A percentile compares a stretch with the other conserved stretches of the same genome.
Evolutionary conservation across 352 stramenopile genomes (phyloP).

Genomic region (Phytophthora ramorum): DNA sequence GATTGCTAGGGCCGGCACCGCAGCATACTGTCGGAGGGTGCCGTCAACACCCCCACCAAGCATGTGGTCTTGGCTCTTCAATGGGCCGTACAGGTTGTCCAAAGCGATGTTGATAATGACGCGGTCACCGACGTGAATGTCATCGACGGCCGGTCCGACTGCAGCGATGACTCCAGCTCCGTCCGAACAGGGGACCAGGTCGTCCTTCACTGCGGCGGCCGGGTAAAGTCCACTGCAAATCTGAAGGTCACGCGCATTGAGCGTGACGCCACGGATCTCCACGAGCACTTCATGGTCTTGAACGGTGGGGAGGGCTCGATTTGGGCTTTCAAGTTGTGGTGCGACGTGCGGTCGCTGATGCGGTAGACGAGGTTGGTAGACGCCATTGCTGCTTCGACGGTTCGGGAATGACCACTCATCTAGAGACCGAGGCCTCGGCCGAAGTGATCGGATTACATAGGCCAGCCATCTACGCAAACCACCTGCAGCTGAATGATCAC

Average conservation of each 20-base stretch:
- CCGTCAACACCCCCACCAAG: slow-evolving; percentile 37
- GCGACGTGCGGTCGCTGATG: slow-evolving; percentile 30
- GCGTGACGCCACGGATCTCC: slow-evolving; percentile 31
- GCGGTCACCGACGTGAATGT: slow-evolving; percentile 28
- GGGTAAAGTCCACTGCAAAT: slow-evolving; percentile 30
- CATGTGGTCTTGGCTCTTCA: slow-evolving; percentile 24
- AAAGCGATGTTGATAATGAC: slow-evolving; percentile 39
- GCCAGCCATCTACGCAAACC: slow-evolving; percentile 20
- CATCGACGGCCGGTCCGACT: slow-evolving; percentile 24
- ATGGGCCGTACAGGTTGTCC: slow-evolving; percentile 27
- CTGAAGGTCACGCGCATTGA: slow-evolving; percentile 34
- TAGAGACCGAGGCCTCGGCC: not conserved
- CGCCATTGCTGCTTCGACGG: slow-evolving; percentile 12
- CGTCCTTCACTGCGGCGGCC: slow-evolving; percentile 19
- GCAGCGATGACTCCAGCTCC: slow-evolving; percentile 31
- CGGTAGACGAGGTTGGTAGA: slow-evolving; percentile 28
- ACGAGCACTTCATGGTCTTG: slow-evolving; percentile 34
- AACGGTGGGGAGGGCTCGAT: slow-evolving; percentile 21
- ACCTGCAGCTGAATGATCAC: slow-evolving; percentile 14
- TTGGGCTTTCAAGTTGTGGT: slow-evolving; percentile 28
- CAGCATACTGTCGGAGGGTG: slow-evolving; percentile 36
- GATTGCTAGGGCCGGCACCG: slow-evolving; percentile 26
- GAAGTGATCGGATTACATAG: slow-evolving; percentile 14
- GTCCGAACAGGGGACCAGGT: slow-evolving; percentile 36
- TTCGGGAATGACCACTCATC: slow-evolving; percentile 16